These are phyloP conservation scores for Erucastrum elatum DNA, from an alignment of 345 rosid genomes.

Conservation along the genomic window DNA sequence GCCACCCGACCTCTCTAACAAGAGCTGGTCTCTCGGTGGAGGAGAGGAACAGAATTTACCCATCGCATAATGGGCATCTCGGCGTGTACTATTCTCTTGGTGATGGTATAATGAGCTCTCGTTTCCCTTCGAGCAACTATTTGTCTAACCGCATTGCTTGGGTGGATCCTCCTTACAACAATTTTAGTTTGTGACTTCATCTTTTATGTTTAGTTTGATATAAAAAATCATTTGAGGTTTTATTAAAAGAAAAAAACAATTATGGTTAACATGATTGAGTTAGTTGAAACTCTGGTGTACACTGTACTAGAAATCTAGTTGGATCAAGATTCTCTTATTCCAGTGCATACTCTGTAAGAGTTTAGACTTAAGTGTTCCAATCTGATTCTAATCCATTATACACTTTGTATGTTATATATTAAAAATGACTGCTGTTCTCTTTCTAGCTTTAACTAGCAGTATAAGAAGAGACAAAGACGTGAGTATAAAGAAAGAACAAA, in stretches of 20 bases:
- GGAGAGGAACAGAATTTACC: conserved; percentile 5
- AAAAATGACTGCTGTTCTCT: too few species aligned
- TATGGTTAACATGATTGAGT: not conserved
- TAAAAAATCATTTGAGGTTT: not conserved
- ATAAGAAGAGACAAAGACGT: not conserved
- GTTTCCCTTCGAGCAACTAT: not conserved
- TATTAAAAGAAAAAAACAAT: not conserved
- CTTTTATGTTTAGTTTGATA: not conserved
- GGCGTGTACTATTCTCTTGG: not conserved
- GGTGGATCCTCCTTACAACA: conserved; percentile 5
- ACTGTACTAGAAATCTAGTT: not conserved
- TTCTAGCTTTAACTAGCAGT: not conserved
- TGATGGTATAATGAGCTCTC: not conserved
- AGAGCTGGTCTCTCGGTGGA: not conserved
- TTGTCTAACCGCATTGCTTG: not conserved
- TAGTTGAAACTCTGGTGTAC: not conserved
- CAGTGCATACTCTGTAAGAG: not conserved
- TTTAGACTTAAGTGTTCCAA: not conserved
- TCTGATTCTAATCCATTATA: not conserved
- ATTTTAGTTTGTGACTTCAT: not conserved
- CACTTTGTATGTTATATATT: too few species aligned
- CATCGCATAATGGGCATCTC: not conserved
- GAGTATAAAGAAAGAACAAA: not conserved
- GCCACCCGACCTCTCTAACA: not conserved
- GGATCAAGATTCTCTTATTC: not conserved